Evolutionary conservation across 805 yeast species (phyloP), one percentile per base, ranked within the genome.

Genomic region (Metschnikowia picachoensis): DNA sequence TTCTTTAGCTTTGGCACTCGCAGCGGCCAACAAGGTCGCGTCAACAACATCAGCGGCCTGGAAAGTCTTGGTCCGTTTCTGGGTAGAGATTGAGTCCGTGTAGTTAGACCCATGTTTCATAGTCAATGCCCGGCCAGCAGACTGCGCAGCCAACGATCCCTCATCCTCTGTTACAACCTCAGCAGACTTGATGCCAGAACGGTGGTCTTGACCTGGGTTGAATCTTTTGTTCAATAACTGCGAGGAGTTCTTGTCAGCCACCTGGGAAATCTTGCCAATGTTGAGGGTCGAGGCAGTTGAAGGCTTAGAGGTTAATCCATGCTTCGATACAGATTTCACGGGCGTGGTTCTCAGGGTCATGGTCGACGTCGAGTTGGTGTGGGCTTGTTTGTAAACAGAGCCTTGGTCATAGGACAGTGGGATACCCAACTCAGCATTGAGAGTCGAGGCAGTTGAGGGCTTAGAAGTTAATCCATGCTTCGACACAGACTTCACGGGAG

Each of bases 111-210:
- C 72, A 42, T 60, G 66, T 42, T 59, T 61, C 56, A 77, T 73
- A 3, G 83, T 61, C 55, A 76, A 73, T 0, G 85, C 78, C 13
- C 85, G 84, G 25, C 77, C 64, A 29, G 83, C 85, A 28, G 83
- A 83, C 37, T 73, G 71, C 20, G 79, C 75, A 11, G 85, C 85
- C 60, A 74, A 70, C 11, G 60, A 57, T 45, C 69, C 74, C 40
- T 76, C 77, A 28, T 63, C 68, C 36, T 64, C 75, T 57, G 54
- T 65, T 66, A 56, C 64, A 57, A 46, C 68, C 61, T 58, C 74
- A 60, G 50, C 35, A 2, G 53, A 47, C 35, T 49, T 35, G 17
- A 72, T 48, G 16, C 77, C 77, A n/a, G 69, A 62, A 41, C 77
- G 62, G 56, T 62, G 63, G 56, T 68, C 74, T 43, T 62, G 63